Percentiles rank a stretch among this genome's conserved stretches.
Conservation (phyloP, 352 stramenopile species). For the Globisporangium camurandrum region DNA sequence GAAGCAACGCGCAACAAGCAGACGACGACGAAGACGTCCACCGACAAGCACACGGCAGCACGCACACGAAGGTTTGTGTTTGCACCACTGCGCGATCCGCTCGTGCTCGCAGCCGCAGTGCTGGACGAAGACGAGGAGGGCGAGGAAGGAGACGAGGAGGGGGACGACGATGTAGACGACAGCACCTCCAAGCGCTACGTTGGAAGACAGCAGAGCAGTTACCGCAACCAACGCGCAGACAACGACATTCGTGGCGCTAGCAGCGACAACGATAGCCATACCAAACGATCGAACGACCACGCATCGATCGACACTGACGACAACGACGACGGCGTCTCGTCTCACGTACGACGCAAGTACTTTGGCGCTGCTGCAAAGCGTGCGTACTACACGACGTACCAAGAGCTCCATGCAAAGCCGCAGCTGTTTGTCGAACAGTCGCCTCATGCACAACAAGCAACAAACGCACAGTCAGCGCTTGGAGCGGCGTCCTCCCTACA, state of each 20-base stretch:
- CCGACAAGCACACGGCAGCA: neutral
- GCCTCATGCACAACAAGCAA: neutral
- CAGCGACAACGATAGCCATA: slow-evolving; percentile 3
- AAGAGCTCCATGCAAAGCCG: slow-evolving; percentile 43
- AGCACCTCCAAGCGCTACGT: too few relatives aligned
- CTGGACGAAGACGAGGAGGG: slow-evolving; percentile 17
- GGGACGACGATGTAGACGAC: neutral
- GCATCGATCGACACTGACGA: slow-evolving; percentile 11
- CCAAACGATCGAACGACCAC: too few relatives aligned
- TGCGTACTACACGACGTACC: slow-evolving; percentile 52
- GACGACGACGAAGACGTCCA: too few relatives aligned
- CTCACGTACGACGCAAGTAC: slow-evolving; percentile 25
- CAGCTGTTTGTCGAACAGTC: slow-evolving; percentile 39
- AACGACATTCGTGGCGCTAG: neutral
- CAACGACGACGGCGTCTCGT: neutral
- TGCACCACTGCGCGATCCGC: slow-evolving; percentile 26
- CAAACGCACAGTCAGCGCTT: slow-evolving; percentile 1
- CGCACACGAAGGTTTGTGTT: slow-evolving; percentile 28
- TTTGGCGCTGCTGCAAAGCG: slow-evolving; percentile 32
- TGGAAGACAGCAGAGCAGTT: too few relatives aligned
- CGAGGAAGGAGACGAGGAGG: slow-evolving; percentile 10
- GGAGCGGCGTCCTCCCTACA: neutral
- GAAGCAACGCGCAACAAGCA: neutral
- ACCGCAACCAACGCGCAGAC: neutral
- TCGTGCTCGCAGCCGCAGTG: slow-evolving; percentile 23